Evolutionary conservation across 345 rosid genomes (phyloP).

Genomic region (Rubroshorea leprosula): DNA sequence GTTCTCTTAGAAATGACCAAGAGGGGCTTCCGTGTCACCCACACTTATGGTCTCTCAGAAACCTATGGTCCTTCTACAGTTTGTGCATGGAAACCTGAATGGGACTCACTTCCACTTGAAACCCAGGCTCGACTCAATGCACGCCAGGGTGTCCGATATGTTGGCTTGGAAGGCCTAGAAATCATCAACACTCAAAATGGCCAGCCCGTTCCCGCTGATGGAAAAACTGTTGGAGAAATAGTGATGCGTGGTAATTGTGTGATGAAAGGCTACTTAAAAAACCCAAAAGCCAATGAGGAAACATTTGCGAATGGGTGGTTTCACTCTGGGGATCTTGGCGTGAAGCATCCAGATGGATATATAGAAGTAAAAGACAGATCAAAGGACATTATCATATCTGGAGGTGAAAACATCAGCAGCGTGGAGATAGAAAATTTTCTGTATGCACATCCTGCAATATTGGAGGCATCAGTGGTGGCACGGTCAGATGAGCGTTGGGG

Average conservation of each 20-base stretch:
- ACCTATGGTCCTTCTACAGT: constrained; percentile 81
- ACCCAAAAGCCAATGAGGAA: constrained; percentile 74
- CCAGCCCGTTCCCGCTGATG: constrained; percentile 74
- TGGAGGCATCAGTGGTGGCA: constrained; percentile 87
- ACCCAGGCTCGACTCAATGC: constrained; percentile 77
- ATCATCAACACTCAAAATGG: constrained; percentile 54
- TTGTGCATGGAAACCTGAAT: constrained; percentile 89
- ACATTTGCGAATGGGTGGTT: constrained; percentile 85
- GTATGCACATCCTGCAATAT: constrained; percentile 66
- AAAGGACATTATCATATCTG: constrained; percentile 87
- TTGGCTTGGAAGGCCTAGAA: constrained; percentile 63
- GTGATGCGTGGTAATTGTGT: constrained; percentile 74
- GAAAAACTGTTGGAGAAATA: constrained; percentile 75
- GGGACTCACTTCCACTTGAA: constrained; percentile 73
- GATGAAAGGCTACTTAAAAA: constrained; percentile 89
- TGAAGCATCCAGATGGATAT: constrained; percentile 80
- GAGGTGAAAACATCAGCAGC: constrained; percentile 92
- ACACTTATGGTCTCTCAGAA: constrained; percentile 90
- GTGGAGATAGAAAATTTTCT: constrained; percentile 69
- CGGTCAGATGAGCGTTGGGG: constrained; percentile 83
- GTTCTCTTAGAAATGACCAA: constrained; percentile 63
- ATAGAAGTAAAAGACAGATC: constrained; percentile 85
- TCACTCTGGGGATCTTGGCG: constrained; percentile 83
- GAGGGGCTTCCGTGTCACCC: constrained; percentile 74
- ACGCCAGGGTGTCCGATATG: constrained; percentile 82